Evolutionary conservation across 1,284 basidiomycete genomes (phyloP), one percentile per base, ranked within the genome.

Genomic region (Ceratobasidium theobromae): DNA sequence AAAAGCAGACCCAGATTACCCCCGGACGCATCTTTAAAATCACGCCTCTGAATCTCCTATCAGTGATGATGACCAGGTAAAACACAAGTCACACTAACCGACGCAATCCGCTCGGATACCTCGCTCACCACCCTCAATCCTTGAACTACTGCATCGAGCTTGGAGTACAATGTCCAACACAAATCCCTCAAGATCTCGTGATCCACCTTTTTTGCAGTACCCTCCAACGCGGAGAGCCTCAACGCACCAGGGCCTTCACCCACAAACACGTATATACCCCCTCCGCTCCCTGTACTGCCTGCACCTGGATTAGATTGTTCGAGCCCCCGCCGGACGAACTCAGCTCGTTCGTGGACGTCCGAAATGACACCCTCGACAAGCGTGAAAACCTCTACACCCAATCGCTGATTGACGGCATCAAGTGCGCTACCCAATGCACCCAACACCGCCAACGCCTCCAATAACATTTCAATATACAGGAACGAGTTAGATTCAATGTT

Each of bases 131-230:
- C 90, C 52, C 95, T 81, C 71, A 98, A 81, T 8, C 95, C 93
- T 76, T 99, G 95, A 35, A 92, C 83, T n/a, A 98, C 91, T 21
- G 97, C 97, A 72, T 95, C 89, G 58, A 99, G 76, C 77, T 99
- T 99, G 4, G 95, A 97, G 75, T 94, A 99, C 16, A 98, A 76
- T 3, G 97, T 98, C 95, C 96, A 99, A 77, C 99, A 98, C 38
- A 99, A 81, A 76, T 99, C 97, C 68, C 82, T 84, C 58, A 98
- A 76, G n/a, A 90, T 86, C 72, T 95, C 91, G 69, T 93, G 88
- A 75, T 97, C 88, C 38, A 83, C 78, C 53, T 86, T 82, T 71
- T 89, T 91, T 5, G 84, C 83, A 30, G 85, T 85, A 3, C 86
- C 86, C 72, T 95, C 90, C 70, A 95, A 76, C 5, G 90, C 85